Evolutionary conservation across 2,329 filamentous ascomycete genomes (phyloP), one percentile per base, ranked within the genome.

Genomic region (Cordyceps pruinosa): DNA sequence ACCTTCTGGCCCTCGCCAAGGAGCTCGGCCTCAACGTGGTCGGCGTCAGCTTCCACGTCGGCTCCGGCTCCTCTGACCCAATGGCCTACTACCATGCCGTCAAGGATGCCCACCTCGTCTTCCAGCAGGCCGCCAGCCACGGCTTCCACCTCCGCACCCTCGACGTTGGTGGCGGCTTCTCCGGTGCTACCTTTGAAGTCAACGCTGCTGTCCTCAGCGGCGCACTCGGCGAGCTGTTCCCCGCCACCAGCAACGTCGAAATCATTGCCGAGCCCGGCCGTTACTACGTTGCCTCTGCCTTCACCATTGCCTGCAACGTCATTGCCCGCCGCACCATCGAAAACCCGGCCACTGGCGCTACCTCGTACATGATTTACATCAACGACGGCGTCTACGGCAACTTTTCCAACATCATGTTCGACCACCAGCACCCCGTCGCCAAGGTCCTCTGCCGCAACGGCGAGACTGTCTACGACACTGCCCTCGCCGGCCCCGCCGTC

Each of bases 341-440:
- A 61, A 85, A 93, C 67, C 84, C 88, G 4, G 77, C 76, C 21
- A 78, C 81, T 12, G 79, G 79, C 51, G 79, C 81, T 61, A 85
- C 84, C 60, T 89, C 86, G 64, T 97, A 96, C 80, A 99, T 97
- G 94, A 77, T 97, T 47, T 99, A 99, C 72, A 78, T 97, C 71
- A 99, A 99, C 70, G 94, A 99, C 65, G 94, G 94, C 28, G 87
- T 97, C 55, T 99, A 99, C 69, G 94, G 94, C 67, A 97, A 97
- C 77, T 97, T 99, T 70, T 96, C 90, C 63, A 95, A 91, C 83
- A 97, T 97, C 80, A 96, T 97, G 79, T 99, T 97, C 71, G 94
- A 97, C 69, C 94, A 97, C 74, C 94, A 99, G 79, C 83, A 95
- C 66, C 94, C 94, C 1, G 75, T 88, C 46, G 90, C 93, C 57